phyloP scores from a whole-genome alignment of 108 stramenopile species.

The Skeletonema tropicum region DNA sequence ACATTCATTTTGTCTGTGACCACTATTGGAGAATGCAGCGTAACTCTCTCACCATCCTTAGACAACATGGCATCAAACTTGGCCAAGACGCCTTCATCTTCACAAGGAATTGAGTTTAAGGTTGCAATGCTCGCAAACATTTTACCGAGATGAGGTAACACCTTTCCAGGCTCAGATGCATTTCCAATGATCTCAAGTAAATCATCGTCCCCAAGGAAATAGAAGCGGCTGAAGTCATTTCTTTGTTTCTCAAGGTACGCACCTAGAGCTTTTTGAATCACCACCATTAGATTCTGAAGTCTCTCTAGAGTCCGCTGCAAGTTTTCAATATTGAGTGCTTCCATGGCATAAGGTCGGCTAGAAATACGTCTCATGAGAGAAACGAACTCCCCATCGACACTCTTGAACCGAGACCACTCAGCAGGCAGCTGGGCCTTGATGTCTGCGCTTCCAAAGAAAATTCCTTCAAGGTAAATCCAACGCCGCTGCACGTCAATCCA shows the following conservation, averaged over 20 bases:
- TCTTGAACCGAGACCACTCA: slow-evolving; percentile 95
- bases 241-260: slow-evolving; percentile 97
- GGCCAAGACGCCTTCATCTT: slow-evolving; percentile 63
- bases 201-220: slow-evolving; percentile 99
- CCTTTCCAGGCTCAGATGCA: slow-evolving; percentile 90
- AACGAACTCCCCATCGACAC: slow-evolving; percentile 94
- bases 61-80: slow-evolving; percentile 90
- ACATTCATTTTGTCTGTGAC: slow-evolving; percentile 76
- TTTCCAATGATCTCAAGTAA: slow-evolving; percentile 98
- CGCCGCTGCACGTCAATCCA: slow-evolving; percentile 98
- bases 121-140: slow-evolving; percentile 97
- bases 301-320: slow-evolving; percentile 92
- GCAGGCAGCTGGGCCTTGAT: slow-evolving; percentile 97
- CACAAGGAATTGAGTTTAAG: slow-evolving; percentile 51
- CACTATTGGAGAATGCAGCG: slow-evolving; percentile 69
- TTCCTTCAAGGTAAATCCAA: slow-evolving; percentile 97
- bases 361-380: slow-evolving; percentile 91
- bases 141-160: slow-evolving; percentile 93
- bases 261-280: slow-evolving; percentile 96
- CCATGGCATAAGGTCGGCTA: slow-evolving; percentile 86
- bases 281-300: slow-evolving; percentile 84
- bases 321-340: slow-evolving; percentile 90
- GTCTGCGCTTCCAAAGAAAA: slow-evolving; percentile 94
- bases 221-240: slow-evolving; percentile 95
- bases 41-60: slow-evolving; percentile 96